Conservation (phyloP, 495 filamentous ascomycete genomes). For the Hypoxylon intermedium region DNA sequence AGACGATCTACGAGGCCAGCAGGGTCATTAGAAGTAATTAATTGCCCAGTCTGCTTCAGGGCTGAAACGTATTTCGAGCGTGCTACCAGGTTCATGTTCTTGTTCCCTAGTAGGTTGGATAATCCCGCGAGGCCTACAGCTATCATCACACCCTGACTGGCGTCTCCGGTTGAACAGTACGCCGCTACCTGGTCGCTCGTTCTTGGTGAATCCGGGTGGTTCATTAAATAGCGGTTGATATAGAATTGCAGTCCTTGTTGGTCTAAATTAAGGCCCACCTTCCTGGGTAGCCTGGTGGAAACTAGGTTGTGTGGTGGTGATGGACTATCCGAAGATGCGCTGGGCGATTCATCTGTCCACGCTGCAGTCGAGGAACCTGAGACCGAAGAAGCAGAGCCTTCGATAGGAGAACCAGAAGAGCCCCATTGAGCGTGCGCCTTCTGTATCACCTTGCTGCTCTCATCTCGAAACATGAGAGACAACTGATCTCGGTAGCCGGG, state of each 20-base stretch:
- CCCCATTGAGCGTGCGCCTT: constrained; percentile 67
- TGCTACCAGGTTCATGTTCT: constrained; percentile 46
- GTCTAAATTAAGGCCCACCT: constrained; percentile 41
- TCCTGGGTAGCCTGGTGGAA: constrained; percentile 33
- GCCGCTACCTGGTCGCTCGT: constrained; percentile 34
- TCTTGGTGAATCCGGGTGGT: constrained; percentile 55
- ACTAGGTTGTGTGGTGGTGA: constrained; percentile 12
- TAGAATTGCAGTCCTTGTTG: constrained; percentile 57
- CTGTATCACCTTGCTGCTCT: constrained; percentile 70
- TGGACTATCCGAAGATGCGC: constrained; percentile 8
- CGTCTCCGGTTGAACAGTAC: constrained; percentile 38
- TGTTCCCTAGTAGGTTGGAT: constrained; percentile 53
- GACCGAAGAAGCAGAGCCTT: constrained; percentile 20
- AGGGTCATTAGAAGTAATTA: constrained; percentile 39
- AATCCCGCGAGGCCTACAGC: constrained; percentile 59
- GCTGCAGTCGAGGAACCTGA: constrained; percentile 11
- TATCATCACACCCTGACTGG: constrained; percentile 55
- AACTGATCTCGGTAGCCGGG: constrained; percentile 74
- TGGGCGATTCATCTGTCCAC: constrained; percentile 15
- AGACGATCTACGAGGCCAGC: constrained; percentile 41
- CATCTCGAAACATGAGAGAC: constrained; percentile 75
- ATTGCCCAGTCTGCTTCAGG: constrained; percentile 45
- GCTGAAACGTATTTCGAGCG: constrained; percentile 53
- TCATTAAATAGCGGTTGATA: constrained; percentile 54
- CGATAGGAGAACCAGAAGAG: constrained; percentile 36